Evolutionary conservation across 163 green algal species (phyloP).

Genomic region (Picocystis sp.): DNA sequence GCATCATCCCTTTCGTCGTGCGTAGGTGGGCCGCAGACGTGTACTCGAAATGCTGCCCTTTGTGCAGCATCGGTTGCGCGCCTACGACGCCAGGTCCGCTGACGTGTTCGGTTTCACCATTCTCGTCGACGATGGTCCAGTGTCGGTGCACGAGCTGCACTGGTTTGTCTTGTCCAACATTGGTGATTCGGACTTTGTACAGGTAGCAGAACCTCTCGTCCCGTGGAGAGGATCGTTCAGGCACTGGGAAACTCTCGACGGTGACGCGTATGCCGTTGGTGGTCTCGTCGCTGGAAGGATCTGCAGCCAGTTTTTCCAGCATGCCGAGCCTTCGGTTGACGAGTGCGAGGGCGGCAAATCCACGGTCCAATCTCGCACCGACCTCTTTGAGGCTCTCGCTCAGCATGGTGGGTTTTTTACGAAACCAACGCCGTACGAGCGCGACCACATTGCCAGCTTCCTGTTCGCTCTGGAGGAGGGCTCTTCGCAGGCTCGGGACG

Average conservation of each 20-base stretch:
- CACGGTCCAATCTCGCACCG: too few relatives aligned
- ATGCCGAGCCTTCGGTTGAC: too few relatives aligned
- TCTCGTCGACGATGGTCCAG: constrained; percentile 44
- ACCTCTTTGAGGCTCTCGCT: too few relatives aligned
- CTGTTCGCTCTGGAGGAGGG: too few relatives aligned
- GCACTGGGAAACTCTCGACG: constrained; percentile 27
- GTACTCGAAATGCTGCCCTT: constrained; percentile 39
- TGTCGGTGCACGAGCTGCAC: constrained; percentile 38
- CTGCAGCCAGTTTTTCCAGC: too few relatives aligned
- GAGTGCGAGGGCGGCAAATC: too few relatives aligned
- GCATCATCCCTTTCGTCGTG: constrained; percentile 29
- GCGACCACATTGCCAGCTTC: too few relatives aligned
- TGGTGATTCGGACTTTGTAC: constrained; percentile 32
- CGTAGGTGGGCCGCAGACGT: constrained; percentile 31
- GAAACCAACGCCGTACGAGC: too few relatives aligned
- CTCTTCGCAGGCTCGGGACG: too few relatives aligned
- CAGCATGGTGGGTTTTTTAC: too few relatives aligned
- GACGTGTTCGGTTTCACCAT: constrained; percentile 34
- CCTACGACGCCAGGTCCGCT: constrained; percentile 45
- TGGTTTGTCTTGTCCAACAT: constrained; percentile 10
- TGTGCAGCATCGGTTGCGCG: constrained; percentile 40
- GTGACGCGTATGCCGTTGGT: constrained; percentile 27
- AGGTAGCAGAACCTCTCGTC: constrained; percentile 32
- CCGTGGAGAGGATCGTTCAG: constrained; percentile 20
- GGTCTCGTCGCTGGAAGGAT: constrained; percentile 14